Evolutionary conservation across 1,139 yeast genomes (phyloP), one percentile per base, ranked within the genome.

Genomic region (Yamadazyma dushanensis): DNA sequence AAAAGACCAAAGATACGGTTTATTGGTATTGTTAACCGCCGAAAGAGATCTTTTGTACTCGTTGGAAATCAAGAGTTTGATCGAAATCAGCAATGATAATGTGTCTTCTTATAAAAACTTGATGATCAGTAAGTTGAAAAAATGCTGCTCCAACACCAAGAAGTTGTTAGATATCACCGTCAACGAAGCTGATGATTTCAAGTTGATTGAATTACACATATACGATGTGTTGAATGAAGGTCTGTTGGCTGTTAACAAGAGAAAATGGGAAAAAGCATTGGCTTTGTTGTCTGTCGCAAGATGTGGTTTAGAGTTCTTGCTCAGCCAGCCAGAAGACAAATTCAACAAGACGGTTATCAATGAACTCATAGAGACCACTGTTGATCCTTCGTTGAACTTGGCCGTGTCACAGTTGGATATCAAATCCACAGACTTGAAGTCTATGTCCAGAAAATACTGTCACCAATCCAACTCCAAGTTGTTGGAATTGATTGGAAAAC

Each of bases 11-110:
- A 58, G 64, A 37, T 74, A 59, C 50, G 86, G 79, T 10, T 47
- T 58, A 26, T 57, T 84, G 15, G 56, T 75, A 16, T 63, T 84
- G 21, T 61, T 73, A 41, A 68, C 73, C 8, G 79, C 83, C 1
- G 95, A 87, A 56, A 70, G 92, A 49, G 83, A 83, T 45, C 64
- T 81, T 55, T 68, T 87, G 25, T 78, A 75, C 49, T 84, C 90
- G 1, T 70, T 78, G 57, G 90, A 84, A 56, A 70, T 80, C 39
- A 78, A 76, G 44, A 65, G 73, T 16, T 59, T 72, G 37, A 58
- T 80, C 47, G 89, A 81, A 45, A 71, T 80, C 37, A 75, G 76
- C 40, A 65, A 56, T 37, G 70, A 63, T 29, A 54, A 35, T 31
- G 60, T 74, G 0, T 61, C 76, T 5, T 66, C 69, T 22, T 59